phyloP scores from a whole-genome alignment of 208 protist genomes.

The Trypanosoma boissoni region DNA sequence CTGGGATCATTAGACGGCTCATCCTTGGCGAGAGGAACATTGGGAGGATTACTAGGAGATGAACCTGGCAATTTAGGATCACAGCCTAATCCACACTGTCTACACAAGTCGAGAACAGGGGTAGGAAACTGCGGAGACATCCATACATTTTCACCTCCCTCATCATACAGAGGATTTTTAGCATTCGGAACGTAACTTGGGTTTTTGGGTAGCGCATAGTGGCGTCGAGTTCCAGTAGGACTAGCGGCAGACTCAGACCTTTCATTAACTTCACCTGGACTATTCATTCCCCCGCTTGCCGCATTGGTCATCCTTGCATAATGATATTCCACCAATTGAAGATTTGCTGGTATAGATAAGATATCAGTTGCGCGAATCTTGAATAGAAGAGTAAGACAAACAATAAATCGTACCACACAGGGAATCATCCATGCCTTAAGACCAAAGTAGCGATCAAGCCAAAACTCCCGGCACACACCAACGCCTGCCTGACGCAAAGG shows the following conservation, averaged over 20 bases:
- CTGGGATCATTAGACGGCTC: background rate
- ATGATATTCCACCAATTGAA: conserved; percentile 6
- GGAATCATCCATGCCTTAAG: conserved; percentile 16
- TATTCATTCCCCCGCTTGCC: background rate
- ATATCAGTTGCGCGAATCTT: conserved; percentile 30
- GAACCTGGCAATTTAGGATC: conserved; percentile 36
- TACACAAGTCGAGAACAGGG: conserved; percentile 48
- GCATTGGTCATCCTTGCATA: background rate
- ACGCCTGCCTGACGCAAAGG: conserved; percentile 33
- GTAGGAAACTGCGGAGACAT: conserved; percentile 51
- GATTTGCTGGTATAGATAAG: conserved; percentile 23
- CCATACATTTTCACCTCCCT: conserved; percentile 7
- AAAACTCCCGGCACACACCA: conserved; percentile 35
- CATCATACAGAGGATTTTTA: conserved; percentile 56
- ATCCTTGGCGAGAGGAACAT: background rate
- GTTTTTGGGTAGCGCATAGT: conserved; percentile 36
- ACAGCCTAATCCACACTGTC: conserved; percentile 58
- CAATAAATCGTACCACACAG: conserved; percentile 43
- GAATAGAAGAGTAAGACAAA: conserved; percentile 26
- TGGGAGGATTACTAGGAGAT: background rate
- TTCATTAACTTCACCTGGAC: background rate
- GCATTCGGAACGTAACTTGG: conserved; percentile 43
- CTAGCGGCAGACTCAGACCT: background rate
- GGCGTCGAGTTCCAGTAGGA: conserved; percentile 20
- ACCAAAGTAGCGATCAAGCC: conserved; percentile 57